Evolutionary conservation across 2,329 filamentous ascomycete genomes (phyloP).

Genomic region (Paecilomyces niveus): DNA sequence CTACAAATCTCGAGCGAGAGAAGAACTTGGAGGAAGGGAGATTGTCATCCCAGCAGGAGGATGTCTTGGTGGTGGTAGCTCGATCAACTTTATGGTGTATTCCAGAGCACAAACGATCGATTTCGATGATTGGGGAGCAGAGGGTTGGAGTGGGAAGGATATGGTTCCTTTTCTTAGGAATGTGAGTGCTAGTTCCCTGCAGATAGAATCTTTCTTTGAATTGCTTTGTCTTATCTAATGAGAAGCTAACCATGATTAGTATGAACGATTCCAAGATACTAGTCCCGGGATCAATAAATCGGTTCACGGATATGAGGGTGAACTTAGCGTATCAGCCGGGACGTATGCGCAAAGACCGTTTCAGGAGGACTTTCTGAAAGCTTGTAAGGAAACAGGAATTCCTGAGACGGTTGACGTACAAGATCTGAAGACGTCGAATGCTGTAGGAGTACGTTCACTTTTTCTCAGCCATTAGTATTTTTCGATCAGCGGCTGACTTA

Average conservation of each 20-base stretch:
- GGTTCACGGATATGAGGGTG: slow-evolving; percentile 11
- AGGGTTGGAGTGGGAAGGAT: slow-evolving; percentile 47
- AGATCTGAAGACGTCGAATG: slow-evolving; percentile 10
- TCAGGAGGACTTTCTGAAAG: slow-evolving; percentile 10
- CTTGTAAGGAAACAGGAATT: slow-evolving; percentile 7
- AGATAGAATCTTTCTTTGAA: not conserved
- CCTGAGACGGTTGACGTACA: slow-evolving; percentile 7
- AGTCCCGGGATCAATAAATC: slow-evolving; percentile 7
- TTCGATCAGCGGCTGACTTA: not conserved
- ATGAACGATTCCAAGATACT: slow-evolving; percentile 10
- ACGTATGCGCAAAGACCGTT: slow-evolving; percentile 8
- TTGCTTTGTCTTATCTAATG: not conserved
- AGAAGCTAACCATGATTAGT: slow-evolving; percentile 3
- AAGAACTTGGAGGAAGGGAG: slow-evolving; percentile 17
- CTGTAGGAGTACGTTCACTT: slow-evolving; percentile 6
- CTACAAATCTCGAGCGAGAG: slow-evolving; percentile 43
- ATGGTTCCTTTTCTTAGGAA: slow-evolving; percentile 50
- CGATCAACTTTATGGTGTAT: slow-evolving; percentile 53
- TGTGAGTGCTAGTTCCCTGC: not conserved
- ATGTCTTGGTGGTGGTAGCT: slow-evolving; percentile 57
- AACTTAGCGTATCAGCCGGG: slow-evolving; percentile 9
- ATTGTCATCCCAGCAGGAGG: slow-evolving; percentile 38
- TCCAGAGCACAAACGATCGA: slow-evolving; percentile 31
- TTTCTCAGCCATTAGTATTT: not conserved
- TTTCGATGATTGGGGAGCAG: slow-evolving; percentile 45